phyloP scores from a whole-genome alignment of 495 filamentous ascomycete species.

The Neurospora tetraspora region DNA sequence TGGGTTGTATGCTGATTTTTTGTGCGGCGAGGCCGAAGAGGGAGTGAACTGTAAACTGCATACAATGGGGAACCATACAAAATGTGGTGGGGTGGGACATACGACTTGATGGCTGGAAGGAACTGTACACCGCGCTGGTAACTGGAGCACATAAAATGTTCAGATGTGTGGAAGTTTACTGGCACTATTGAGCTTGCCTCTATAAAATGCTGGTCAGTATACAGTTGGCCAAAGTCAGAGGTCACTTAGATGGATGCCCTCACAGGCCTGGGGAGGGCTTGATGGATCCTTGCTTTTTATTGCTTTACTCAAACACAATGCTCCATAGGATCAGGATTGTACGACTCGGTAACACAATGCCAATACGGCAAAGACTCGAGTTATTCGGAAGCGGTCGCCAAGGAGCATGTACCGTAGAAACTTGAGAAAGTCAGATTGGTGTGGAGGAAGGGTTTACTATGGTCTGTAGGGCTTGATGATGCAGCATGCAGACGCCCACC shows the following conservation, averaged over 20 bases:
- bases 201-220: not conserved
- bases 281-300: not conserved
- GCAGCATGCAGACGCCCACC: not conserved
- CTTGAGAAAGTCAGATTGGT: not conserved
- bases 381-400: not conserved
- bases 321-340: not conserved
- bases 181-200: not conserved
- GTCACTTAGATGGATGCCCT: not conserved
- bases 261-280: not conserved
- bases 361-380: not conserved
- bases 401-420: not conserved
- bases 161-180: not conserved
- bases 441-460: not conserved
- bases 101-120: not conserved
- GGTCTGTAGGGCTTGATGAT: not conserved
- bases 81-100: not conserved
- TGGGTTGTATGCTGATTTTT: slow-evolving; percentile 7
- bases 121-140: not conserved
- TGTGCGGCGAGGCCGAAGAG: not conserved
- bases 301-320: not conserved
- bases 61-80: not conserved
- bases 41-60: not conserved
- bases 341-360: not conserved
- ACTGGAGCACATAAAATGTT: not conserved
- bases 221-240: not conserved